phyloP scores from a whole-genome alignment of 176 grass and related monocot genomes.

The Secale cereale region DNA sequence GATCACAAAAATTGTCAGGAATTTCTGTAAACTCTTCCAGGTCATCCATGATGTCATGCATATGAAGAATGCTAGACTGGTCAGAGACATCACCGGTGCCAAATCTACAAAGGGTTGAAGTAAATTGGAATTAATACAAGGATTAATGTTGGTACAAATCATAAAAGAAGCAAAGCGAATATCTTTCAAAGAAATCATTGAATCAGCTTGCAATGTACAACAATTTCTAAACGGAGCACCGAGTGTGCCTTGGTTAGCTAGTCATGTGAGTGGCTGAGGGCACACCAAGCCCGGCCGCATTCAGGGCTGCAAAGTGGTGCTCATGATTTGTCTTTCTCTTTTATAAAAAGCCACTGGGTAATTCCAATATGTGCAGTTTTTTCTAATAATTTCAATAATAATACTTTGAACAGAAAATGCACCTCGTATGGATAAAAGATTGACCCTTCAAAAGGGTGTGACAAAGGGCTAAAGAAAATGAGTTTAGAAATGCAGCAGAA shows the following conservation, averaged over 20 bases:
- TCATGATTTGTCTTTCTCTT: neutral
- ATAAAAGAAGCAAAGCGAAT: neutral
- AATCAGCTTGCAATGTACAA: neutral
- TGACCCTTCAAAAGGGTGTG: neutral
- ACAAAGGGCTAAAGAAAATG: neutral
- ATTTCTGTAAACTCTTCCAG: conserved; percentile 60
- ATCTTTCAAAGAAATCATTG: neutral
- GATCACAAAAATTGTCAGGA: conserved; percentile 51
- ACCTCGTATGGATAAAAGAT: neutral
- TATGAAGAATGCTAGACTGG: conserved; percentile 28
- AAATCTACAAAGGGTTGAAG: conserved; percentile 44
- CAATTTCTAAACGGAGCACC: neutral
- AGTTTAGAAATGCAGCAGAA: neutral
- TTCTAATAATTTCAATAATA: neutral
- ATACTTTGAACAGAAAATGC: neutral
- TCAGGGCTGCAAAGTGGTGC: neutral
- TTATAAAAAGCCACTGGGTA: neutral
- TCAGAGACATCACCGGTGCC: conserved; percentile 34
- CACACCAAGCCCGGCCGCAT: neutral
- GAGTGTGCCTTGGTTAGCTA: neutral
- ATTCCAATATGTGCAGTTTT: neutral
- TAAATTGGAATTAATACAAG: neutral
- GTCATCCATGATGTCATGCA: conserved; percentile 59
- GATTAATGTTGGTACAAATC: neutral
- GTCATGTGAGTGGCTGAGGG: neutral